Percentiles rank a stretch among this genome's conserved stretches.
Conservation (phyloP, 306 rosid genomes). For the Cicer judaicum region DNA sequence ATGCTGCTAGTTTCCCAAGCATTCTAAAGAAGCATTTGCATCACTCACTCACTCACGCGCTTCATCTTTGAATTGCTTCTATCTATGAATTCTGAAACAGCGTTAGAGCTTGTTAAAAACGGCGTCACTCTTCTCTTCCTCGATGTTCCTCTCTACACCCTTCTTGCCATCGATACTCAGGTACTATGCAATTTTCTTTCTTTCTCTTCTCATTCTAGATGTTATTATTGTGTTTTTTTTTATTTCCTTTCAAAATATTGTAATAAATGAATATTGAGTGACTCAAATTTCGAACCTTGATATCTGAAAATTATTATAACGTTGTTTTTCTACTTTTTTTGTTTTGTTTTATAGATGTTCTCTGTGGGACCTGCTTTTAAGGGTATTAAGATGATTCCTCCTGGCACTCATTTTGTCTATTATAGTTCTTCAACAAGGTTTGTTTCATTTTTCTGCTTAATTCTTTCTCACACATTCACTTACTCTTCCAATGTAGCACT, state of each 20-base stretch:
- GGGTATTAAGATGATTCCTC: slow-evolving; percentile 96
- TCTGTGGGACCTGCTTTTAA: slow-evolving; percentile 82
- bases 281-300: too few relatives aligned
- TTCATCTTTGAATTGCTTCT: not conserved
- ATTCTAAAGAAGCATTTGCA: too few relatives aligned
- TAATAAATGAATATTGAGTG: too few relatives aligned
- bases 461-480: not conserved
- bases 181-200: slow-evolving; percentile 34
- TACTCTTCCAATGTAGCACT: not conserved
- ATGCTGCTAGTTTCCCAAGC: too few relatives aligned
- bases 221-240: not conserved
- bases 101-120: slow-evolving; percentile 69
- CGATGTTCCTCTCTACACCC: slow-evolving; percentile 80
- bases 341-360: slow-evolving; percentile 53
- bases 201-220: not conserved
- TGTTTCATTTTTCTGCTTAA: slow-evolving; percentile 21
- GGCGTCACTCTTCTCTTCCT: slow-evolving; percentile 82
- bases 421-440: slow-evolving; percentile 92
- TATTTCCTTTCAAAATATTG: too few relatives aligned
- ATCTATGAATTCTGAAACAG: slow-evolving; percentile 73
- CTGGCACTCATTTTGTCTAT: slow-evolving; percentile 85
- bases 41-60: not conserved
- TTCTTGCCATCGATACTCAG: slow-evolving; percentile 86
- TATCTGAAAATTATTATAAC: too few relatives aligned
- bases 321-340: not conserved